Evolutionary conservation across 495 filamentous ascomycete species (phyloP), one percentile per base, ranked within the genome.

Genomic region (Daldinia decipiens): DNA sequence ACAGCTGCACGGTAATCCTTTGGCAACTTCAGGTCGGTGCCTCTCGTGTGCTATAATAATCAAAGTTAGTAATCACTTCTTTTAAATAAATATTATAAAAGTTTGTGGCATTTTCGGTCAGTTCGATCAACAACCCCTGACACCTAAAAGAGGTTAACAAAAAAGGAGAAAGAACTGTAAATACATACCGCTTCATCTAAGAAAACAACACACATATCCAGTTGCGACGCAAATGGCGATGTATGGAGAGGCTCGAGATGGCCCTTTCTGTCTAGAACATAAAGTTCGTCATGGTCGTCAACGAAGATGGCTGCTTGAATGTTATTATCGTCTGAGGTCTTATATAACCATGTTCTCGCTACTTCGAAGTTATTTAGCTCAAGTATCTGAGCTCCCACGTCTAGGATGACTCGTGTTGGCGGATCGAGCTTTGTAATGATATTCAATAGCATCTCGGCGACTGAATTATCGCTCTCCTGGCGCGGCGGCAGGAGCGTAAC

Each of bases 311-410:
- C 88, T 1, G 85, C 89, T 47, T 85, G 76, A 0, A 76, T 79
- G 15, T 76, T 57, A 4, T 67, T 36, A 36, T 45, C 56, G 2
- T 63, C 53, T 1, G 76, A 38, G 1, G 77, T 70, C 9, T 59
- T 61, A 0, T 47, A 12, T 0, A 90, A 72, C 87, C 86, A 89
- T 9, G 65, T 58, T 43, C 74, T 29, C 1, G 87, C 87, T 5
- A 93, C 81, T 17, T 86, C 76, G 0, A 68, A 3, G 60, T 93
- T 93, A 52, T 78, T 82, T 1, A 88, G 77, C 54, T 92, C 90
- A 2, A 93, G 72, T 11, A 93, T 87, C 70, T 92, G 90, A 0
- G 91, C 92, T 0, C 91, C 91, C 0, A 91, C 90, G 72, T 95
- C 91, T 0, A 94, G 80, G 13, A 94, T 86, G 0, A 94, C 89